These are phyloP conservation scores for Candida parachauliodes DNA, from an alignment of 805 yeast genomes.

Conservation along the genomic window DNA sequence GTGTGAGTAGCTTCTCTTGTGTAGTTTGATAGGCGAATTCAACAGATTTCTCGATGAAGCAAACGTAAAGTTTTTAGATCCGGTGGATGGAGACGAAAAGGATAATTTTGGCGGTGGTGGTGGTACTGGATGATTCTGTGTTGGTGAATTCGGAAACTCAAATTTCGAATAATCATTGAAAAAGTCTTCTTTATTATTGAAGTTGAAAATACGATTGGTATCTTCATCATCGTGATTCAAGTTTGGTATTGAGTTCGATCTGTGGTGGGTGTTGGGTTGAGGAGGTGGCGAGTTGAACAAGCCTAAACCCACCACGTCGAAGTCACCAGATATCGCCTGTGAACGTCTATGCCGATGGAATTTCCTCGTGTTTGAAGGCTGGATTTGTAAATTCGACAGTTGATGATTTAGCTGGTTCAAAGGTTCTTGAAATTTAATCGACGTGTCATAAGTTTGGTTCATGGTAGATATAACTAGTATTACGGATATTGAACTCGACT, in stretches of 20 bases:
- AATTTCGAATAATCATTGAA: slow-evolving; percentile 20
- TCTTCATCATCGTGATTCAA: slow-evolving; percentile 18
- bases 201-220: slow-evolving; percentile 19
- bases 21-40: slow-evolving; percentile 30
- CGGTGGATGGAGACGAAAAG: not conserved
- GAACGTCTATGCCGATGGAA: slow-evolving; percentile 82
- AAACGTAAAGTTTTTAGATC: slow-evolving; percentile 13
- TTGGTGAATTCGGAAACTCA: slow-evolving; percentile 24
- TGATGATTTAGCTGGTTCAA: not conserved
- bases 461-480: too few relatives aligned
- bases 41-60: slow-evolving; percentile 11
- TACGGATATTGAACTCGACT: too few relatives aligned
- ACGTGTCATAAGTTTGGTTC: too few relatives aligned
- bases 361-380: slow-evolving; percentile 26
- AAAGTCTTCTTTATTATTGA: slow-evolving; percentile 37
- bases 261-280: slow-evolving; percentile 6
- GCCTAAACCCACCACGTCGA: slow-evolving; percentile 48
- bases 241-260: slow-evolving; percentile 3
- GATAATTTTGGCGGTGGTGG: slow-evolving; percentile 8
- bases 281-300: slow-evolving; percentile 28
- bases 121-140: not conserved
- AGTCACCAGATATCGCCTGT: slow-evolving; percentile 86
- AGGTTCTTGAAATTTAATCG: not conserved
- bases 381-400: not conserved
- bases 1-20: slow-evolving; percentile 3